Evolutionary conservation across 805 yeast genomes (phyloP).

Genomic region (Candida michaelii): DNA sequence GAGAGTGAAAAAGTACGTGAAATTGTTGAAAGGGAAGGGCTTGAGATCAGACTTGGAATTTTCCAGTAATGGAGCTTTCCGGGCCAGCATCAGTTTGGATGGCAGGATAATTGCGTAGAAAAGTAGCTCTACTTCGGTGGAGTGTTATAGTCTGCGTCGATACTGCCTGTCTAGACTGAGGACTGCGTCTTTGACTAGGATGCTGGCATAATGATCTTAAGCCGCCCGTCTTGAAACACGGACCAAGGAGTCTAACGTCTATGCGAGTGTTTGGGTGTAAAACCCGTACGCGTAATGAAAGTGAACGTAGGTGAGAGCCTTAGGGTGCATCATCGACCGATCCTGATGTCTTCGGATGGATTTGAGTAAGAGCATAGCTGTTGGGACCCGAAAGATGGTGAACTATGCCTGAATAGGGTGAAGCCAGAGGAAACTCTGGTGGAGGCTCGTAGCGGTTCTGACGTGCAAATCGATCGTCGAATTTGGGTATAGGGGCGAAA

Average conservation of each 20-base stretch:
- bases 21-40: conserved; percentile 47
- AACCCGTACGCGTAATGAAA: conserved; percentile 42
- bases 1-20: conserved; percentile 47
- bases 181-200: conserved; percentile 38
- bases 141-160: conserved; percentile 26
- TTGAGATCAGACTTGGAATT: conserved; percentile 38
- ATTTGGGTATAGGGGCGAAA: conserved; percentile 44
- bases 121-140: conserved; percentile 28
- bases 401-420: conserved; percentile 46
- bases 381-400: conserved; percentile 48
- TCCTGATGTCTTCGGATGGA: conserved; percentile 40
- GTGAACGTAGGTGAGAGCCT: conserved; percentile 38
- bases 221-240: conserved; percentile 41
- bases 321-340: conserved; percentile 39
- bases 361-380: conserved; percentile 45
- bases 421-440: conserved; percentile 47
- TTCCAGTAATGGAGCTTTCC: conserved; percentile 9
- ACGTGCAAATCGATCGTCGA: conserved; percentile 47
- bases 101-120: conserved; percentile 30
- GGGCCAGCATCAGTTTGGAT: conserved; percentile 36
- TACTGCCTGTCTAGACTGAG: conserved; percentile 25
- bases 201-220: conserved; percentile 23
- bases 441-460: conserved; percentile 48
- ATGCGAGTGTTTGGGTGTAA: conserved; percentile 42
- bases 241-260: conserved; percentile 45